Base-by-base conservation (phyloP, 495 filamentous ascomycete genomes). In the Xylona heveae region DNA sequence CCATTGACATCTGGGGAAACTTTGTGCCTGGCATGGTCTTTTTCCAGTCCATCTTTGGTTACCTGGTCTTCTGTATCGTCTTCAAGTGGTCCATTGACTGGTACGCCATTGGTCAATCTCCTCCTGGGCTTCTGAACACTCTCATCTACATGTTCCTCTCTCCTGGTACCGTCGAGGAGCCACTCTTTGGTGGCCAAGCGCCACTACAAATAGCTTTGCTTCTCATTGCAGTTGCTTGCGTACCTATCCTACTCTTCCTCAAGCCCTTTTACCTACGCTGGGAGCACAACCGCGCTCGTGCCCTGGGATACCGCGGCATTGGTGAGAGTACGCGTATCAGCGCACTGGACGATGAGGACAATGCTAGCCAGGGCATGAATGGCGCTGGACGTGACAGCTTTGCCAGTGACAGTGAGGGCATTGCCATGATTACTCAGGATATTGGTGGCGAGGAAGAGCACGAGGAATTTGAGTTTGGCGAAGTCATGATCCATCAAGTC, bases 101-200 rank as follows among this genome's bases (percentile, higher is more conserved):
- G 88, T 50, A 57, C 38, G 72, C 61, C 15, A 58, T 59, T 19
- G 67, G 50, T n/a, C 38, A 60, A 35, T 57, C 62, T 19, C 79
- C 90, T 2, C 88, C 88, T 0, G 77, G 81, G 42, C 59, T 99
- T 17, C 57, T 99, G 36, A 99, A 99, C 64, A 93, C 94, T 83
- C 63, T 99, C 41, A 99, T 99, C 48, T 91, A 92, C 66, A 99
- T 99, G 88, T 95, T 99, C 60, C 58, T 99, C 31, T 68, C 70
- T 33, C 88, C 88, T 4, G 80, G 80, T 16, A 75, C 49, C 0
- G 57, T 95, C 28, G 67, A 75, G 26, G 66, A 71, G 33, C 63
- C 57, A 31, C 63, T 99, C 4, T 99, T 88, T 45, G 50, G 50
- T 13, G 79, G 79, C 32, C 88, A 99, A 50, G 57, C 51, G 5